These are phyloP conservation scores for Penicillium coprophilum DNA, from an alignment of 495 filamentous ascomycete species.

Conservation along the genomic window DNA sequence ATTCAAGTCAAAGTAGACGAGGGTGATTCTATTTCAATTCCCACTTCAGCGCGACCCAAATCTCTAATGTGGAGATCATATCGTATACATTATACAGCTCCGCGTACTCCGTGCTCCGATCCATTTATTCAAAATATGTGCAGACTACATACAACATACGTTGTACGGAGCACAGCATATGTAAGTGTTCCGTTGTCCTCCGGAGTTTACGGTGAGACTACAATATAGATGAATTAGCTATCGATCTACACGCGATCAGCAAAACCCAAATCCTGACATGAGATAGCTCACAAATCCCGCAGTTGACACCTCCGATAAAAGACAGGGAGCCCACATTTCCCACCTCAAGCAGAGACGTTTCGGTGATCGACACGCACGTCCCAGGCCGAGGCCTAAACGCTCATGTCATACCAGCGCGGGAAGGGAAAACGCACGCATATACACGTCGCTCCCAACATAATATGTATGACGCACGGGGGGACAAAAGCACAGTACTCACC, in stretches of 20 bases:
- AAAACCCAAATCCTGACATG: slow-evolving; percentile 23
- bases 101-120: background rate
- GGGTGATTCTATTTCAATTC: background rate
- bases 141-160: too few species aligned
- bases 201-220: slow-evolving; percentile 4
- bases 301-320: slow-evolving; percentile 19
- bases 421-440: background rate
- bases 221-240: background rate
- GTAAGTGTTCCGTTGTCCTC: background rate
- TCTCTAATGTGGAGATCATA: background rate
- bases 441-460: background rate
- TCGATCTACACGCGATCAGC: slow-evolving; percentile 22
- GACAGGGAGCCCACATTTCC: background rate
- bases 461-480: background rate
- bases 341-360: background rate
- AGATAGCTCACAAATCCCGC: slow-evolving; percentile 25
- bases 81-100: background rate
- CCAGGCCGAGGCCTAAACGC: background rate
- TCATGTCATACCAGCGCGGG: background rate
- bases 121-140: background rate
- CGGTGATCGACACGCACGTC: background rate
- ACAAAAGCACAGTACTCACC: background rate
- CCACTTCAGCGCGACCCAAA: background rate
- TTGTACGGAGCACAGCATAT: background rate
- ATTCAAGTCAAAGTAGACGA: background rate